phyloP scores from a whole-genome alignment of 176 grass and related monocot genomes.

The Rhynchospora tenuis region DNA sequence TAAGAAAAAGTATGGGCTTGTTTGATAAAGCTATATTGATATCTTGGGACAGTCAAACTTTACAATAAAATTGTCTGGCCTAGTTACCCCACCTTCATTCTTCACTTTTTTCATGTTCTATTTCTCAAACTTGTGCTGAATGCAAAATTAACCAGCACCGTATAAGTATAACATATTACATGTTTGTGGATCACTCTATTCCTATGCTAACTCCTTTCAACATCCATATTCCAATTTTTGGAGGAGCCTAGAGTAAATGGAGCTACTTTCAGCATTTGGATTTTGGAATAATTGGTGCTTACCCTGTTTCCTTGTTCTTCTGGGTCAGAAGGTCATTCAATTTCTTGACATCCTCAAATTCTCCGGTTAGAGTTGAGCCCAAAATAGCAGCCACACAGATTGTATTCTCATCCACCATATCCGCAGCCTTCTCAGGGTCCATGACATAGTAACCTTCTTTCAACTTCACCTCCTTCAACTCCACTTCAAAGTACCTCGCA shows the following conservation, averaged over 20 bases:
- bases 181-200: background rate
- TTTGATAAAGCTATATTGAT: background rate
- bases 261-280: background rate
- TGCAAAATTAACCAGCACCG: background rate
- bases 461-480: conserved; percentile 76
- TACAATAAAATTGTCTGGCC: background rate
- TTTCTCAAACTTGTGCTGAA: background rate
- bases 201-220: background rate
- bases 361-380: conserved; percentile 73
- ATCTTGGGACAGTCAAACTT: background rate
- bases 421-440: conserved; percentile 76
- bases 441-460: conserved; percentile 68
- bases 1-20: background rate
- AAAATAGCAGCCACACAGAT: conserved; percentile 79
- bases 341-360: conserved; percentile 64
- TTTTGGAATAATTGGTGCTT: background rate
- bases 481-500: conserved; percentile 78
- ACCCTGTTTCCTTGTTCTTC: conserved; percentile 88
- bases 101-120: background rate
- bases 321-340: conserved; percentile 50
- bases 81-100: background rate
- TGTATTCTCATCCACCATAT: conserved; percentile 81
- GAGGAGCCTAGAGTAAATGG: background rate
- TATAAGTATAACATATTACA: background rate
- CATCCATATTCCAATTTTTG: background rate